phyloP scores from a whole-genome alignment of 2,329 filamentous ascomycete species.

The Diaporthe australafricana region DNA sequence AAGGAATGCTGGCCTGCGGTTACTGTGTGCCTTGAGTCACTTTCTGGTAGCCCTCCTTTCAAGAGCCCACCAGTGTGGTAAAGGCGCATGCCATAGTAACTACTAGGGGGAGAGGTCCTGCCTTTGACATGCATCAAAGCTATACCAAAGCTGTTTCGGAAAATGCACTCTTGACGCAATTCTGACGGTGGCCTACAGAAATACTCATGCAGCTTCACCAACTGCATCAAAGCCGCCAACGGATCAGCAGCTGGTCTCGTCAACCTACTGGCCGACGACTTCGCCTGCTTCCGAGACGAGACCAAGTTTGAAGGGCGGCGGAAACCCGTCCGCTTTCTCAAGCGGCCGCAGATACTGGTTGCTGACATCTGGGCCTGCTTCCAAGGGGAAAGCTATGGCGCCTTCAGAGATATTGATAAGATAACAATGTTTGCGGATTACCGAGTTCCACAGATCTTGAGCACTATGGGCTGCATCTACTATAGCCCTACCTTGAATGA shows the following conservation, averaged over 20 bases:
- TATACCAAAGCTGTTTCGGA: slow-evolving; percentile 12
- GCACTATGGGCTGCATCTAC: slow-evolving; percentile 82
- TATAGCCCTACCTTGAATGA: slow-evolving; percentile 85
- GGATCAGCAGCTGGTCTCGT: slow-evolving; percentile 87
- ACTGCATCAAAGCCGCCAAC: slow-evolving; percentile 79
- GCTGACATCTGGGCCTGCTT: slow-evolving; percentile 98
- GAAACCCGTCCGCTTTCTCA: slow-evolving; percentile 82
- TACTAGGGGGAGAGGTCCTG: background rate
- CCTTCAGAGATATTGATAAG: slow-evolving; percentile 90
- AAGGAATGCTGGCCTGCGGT: background rate
- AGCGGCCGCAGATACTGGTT: slow-evolving; percentile 94
- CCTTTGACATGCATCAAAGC: background rate
- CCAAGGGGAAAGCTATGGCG: slow-evolving; percentile 80
- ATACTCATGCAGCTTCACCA: slow-evolving; percentile 79
- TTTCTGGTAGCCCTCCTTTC: background rate
- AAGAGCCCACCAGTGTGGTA: background rate
- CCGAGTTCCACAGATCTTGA: slow-evolving; percentile 92
- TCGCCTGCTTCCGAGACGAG: slow-evolving; percentile 88
- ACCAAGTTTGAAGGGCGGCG: slow-evolving; percentile 77
- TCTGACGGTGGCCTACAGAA: slow-evolving; percentile 60
- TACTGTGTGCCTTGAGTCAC: background rate
- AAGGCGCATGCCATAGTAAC: background rate
- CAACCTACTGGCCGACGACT: slow-evolving; percentile 85
- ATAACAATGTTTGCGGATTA: slow-evolving; percentile 99
- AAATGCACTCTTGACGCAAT: slow-evolving; percentile 6